phyloP scores from a whole-genome alignment of 169 alveolate genomes.

The Cryptosporidium tyzzeri region DNA sequence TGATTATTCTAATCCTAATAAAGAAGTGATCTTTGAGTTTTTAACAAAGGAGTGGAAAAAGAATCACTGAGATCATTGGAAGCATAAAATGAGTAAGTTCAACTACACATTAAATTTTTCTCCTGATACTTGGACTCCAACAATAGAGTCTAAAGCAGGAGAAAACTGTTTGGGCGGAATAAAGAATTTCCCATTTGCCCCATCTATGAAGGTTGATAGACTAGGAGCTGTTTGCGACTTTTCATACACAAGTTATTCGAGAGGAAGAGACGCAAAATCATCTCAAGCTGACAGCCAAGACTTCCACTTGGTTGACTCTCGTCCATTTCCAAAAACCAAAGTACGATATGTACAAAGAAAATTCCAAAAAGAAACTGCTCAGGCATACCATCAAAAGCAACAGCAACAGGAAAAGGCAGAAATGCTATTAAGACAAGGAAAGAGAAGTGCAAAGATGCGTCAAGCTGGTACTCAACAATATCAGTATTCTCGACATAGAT shows the following conservation, averaged over 20 bases:
- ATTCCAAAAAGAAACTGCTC: constrained; percentile 70
- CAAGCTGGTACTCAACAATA: constrained; percentile 67
- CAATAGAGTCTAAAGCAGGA: constrained; percentile 59
- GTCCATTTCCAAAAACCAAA: constrained; percentile 72
- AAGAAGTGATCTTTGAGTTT: neutral
- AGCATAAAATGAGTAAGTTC: constrained; percentile 2
- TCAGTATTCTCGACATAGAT: constrained; percentile 67
- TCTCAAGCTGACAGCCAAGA: constrained; percentile 46
- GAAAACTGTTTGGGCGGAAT: constrained; percentile 82
- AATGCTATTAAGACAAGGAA: constrained; percentile 62
- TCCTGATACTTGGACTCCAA: constrained; percentile 73
- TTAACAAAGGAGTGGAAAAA: constrained; percentile 24
- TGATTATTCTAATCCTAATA: neutral
- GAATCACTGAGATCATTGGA: neutral
- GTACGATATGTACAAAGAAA: constrained; percentile 60
- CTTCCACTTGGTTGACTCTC: constrained; percentile 71
- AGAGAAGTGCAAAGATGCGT: constrained; percentile 55
- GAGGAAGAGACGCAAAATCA: constrained; percentile 55
- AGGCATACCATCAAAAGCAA: constrained; percentile 75
- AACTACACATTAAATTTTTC: constrained; percentile 29
- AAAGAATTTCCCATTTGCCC: constrained; percentile 86
- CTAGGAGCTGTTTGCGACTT: constrained; percentile 88
- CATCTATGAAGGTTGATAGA: constrained; percentile 85
- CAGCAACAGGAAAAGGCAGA: constrained; percentile 76
- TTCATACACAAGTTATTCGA: constrained; percentile 82